Evolutionary conservation across 768 basidiomycete genomes (phyloP).

Genomic region (Rhodotorula graminis): DNA sequence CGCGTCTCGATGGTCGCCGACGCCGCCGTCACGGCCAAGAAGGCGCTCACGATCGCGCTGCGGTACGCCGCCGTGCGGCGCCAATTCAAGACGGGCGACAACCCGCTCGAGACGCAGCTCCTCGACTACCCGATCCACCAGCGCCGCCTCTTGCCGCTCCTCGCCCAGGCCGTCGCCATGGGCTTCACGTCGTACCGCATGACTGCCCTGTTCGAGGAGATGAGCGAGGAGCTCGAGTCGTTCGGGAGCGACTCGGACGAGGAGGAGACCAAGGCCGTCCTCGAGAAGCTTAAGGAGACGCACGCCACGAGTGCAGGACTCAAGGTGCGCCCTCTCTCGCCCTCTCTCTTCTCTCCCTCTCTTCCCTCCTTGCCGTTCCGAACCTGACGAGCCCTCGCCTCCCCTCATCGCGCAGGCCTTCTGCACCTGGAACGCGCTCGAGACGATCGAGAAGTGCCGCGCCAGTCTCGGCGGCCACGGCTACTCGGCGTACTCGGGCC

Average conservation of each 20-base stretch:
- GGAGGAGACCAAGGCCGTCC: constrained; percentile 47
- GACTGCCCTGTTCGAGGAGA: constrained; percentile 39
- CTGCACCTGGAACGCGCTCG: constrained; percentile 52
- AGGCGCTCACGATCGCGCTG: constrained; percentile 51
- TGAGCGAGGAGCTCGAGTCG: constrained; percentile 40
- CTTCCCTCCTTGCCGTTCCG: too few relatives aligned
- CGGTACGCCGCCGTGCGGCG: constrained; percentile 51
- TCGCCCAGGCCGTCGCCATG: constrained; percentile 45
- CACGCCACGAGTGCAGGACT: constrained; percentile 52
- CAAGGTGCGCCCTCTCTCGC: constrained; percentile 37
- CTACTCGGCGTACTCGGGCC: constrained; percentile 47
- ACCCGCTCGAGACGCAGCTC: constrained; percentile 49
- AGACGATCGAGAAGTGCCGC: constrained; percentile 51
- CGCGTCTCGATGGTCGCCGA: constrained; percentile 40
- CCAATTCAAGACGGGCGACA: constrained; percentile 49
- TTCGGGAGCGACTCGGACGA: constrained; percentile 40
- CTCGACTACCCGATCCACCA: constrained; percentile 52
- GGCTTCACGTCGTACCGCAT: constrained; percentile 44
- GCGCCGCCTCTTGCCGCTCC: constrained; percentile 44
- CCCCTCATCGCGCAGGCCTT: constrained; percentile 41
- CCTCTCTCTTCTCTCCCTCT: too few relatives aligned
- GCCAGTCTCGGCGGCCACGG: constrained; percentile 51
- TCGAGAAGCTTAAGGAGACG: constrained; percentile 52
- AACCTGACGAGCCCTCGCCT: too few relatives aligned
- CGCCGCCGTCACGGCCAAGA: constrained; percentile 49